phyloP scores from a whole-genome alignment of 23 red algal species.

The Porphyridium purpureum region DNA sequence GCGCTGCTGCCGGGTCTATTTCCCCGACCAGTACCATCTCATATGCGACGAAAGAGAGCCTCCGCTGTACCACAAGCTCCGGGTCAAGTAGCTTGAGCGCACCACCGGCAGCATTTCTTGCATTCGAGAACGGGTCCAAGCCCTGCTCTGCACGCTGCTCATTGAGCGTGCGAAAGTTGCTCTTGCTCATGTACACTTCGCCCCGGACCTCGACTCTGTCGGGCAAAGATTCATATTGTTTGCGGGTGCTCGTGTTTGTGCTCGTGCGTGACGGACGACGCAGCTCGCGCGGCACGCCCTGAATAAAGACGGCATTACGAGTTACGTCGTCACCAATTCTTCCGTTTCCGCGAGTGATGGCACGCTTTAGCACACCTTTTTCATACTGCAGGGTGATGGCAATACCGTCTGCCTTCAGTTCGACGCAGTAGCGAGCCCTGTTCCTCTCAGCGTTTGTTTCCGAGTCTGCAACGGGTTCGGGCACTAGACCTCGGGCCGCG shows the following conservation, averaged over 20 bases:
- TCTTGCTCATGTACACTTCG: constrained; percentile 38
- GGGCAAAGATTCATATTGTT: no score
- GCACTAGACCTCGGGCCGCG: background rate
- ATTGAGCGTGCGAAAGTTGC: constrained; percentile 31
- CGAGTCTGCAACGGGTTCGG: constrained; percentile 11
- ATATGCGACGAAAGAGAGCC: constrained; percentile 54
- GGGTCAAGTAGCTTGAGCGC: constrained; percentile 53
- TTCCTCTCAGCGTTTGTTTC: background rate
- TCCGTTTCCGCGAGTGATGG: constrained; percentile 43
- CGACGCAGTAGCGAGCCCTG: background rate
- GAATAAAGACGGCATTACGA: constrained; percentile 13
- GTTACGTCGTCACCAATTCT: constrained; percentile 39
- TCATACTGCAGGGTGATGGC: constrained; percentile 37
- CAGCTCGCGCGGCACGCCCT: background rate
- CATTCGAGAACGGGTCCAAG: constrained; percentile 31
- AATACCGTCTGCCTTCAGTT: constrained; percentile 58
- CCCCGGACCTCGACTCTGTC: constrained; percentile 30
- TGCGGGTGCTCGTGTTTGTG: no score
- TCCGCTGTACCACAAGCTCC: constrained; percentile 7
- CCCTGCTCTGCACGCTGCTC: no score
- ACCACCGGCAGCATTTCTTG: constrained; percentile 56
- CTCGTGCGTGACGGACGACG: no score
- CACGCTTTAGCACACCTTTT: constrained; percentile 9
- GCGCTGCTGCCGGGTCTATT: no score
- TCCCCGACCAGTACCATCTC: constrained; percentile 2